phyloP scores from a whole-genome alignment of 495 filamentous ascomycete genomes.

The Penicillium manginii region DNA sequence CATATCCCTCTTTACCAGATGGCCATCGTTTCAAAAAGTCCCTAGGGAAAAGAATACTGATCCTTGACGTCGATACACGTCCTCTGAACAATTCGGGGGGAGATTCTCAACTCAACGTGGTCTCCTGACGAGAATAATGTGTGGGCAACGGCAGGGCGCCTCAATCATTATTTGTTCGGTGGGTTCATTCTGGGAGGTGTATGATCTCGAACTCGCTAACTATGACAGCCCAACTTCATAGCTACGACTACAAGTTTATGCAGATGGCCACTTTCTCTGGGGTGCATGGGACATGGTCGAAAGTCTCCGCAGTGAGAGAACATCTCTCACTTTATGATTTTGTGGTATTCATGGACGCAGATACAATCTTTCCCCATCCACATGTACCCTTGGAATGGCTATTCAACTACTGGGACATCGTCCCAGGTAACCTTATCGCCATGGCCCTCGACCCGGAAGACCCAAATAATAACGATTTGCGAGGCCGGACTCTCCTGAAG shows the following conservation, averaged over 20 bases:
- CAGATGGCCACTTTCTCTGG: slow-evolving; percentile 20
- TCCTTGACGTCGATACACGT: slow-evolving; percentile 48
- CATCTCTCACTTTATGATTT: slow-evolving; percentile 49
- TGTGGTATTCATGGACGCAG: slow-evolving; percentile 55
- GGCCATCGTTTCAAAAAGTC: slow-evolving; percentile 18
- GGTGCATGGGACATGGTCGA: slow-evolving; percentile 51
- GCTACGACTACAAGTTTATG: slow-evolving; percentile 58
- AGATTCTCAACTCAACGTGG: slow-evolving; percentile 31
- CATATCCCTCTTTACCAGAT: background rate
- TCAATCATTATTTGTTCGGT: slow-evolving; percentile 47
- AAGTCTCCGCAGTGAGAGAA: slow-evolving; percentile 50
- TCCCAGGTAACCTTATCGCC: slow-evolving; percentile 42
- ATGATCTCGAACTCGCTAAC: background rate
- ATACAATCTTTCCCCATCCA: slow-evolving; percentile 50
- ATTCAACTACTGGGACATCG: slow-evolving; percentile 56
- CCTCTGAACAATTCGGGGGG: slow-evolving; percentile 26
- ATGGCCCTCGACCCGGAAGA: slow-evolving; percentile 45
- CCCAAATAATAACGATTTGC: slow-evolving; percentile 32
- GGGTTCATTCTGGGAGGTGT: background rate
- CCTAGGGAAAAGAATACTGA: slow-evolving; percentile 38
- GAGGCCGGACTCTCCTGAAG: slow-evolving; percentile 37
- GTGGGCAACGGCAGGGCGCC: slow-evolving; percentile 35
- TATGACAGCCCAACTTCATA: slow-evolving; percentile 50
- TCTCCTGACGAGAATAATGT: slow-evolving; percentile 21
- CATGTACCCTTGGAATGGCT: slow-evolving; percentile 58